Evolutionary conservation across 768 basidiomycete genomes (phyloP).

Genomic region (Leucosporidium creatinivorum): DNA sequence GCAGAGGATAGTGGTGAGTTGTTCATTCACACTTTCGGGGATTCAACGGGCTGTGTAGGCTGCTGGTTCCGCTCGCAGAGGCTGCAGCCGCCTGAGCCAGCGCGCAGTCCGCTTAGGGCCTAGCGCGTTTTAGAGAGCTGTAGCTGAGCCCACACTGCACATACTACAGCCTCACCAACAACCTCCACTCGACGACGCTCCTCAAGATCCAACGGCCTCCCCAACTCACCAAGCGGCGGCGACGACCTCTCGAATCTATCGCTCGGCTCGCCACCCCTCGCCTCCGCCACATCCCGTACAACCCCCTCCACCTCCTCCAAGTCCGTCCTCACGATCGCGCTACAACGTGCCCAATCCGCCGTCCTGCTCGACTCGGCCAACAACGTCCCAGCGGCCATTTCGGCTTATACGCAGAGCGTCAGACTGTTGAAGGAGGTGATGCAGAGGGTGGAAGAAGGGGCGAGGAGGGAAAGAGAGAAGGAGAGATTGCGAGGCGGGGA

Average conservation of each 20-base stretch:
- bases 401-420: slow-evolving; percentile 79
- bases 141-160: not conserved
- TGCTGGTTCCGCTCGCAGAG: not conserved
- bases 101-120: not conserved
- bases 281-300: not conserved
- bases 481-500: slow-evolving; percentile 1
- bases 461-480: slow-evolving; percentile 4
- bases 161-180: not conserved
- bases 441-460: slow-evolving; percentile 57
- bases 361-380: slow-evolving; percentile 80
- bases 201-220: not conserved
- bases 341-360: slow-evolving; percentile 82
- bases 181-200: not conserved
- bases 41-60: no score
- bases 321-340: slow-evolving; percentile 71
- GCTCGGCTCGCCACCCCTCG: not conserved
- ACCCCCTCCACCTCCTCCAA: slow-evolving; percentile 54
- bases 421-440: slow-evolving; percentile 82
- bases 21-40: not conserved
- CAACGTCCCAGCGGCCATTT: slow-evolving; percentile 82
- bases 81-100: not conserved
- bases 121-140: not conserved
- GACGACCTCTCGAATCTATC: not conserved
- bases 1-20: not conserved
- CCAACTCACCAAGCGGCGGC: not conserved